phyloP scores from a whole-genome alignment of 1,284 basidiomycete species.

The Ustilago tritici region DNA sequence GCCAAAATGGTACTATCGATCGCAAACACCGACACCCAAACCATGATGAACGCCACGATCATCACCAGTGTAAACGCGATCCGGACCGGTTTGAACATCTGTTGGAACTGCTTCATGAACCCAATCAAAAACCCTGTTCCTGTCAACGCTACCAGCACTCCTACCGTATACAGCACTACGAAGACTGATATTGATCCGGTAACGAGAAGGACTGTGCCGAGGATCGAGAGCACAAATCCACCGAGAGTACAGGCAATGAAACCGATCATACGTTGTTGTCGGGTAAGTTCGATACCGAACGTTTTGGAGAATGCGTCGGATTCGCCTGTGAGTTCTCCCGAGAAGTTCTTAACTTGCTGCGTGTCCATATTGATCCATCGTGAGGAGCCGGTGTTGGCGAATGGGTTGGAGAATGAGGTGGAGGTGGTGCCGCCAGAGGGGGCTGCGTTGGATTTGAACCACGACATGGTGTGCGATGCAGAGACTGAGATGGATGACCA shows the following conservation, averaged over 20 bases:
- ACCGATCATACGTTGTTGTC: conserved; percentile 62
- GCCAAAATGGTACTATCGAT: conserved; percentile 52
- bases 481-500: neutral
- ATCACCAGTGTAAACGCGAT: conserved; percentile 85
- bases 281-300: conserved; percentile 60
- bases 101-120: conserved; percentile 57
- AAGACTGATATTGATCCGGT: conserved; percentile 80
- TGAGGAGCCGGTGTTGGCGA: conserved; percentile 39
- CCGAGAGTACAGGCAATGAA: conserved; percentile 71
- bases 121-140: conserved; percentile 72
- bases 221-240: conserved; percentile 75
- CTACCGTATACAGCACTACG: conserved; percentile 85
- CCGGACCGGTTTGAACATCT: conserved; percentile 95
- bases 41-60: conserved; percentile 72
- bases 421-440: conserved; percentile 8
- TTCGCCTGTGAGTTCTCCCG: conserved; percentile 63
- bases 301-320: conserved; percentile 57
- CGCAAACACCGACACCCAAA: conserved; percentile 65
- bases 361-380: conserved; percentile 65
- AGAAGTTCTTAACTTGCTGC: conserved; percentile 55
- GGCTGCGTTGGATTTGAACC: conserved; percentile 28
- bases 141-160: conserved; percentile 83
- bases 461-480: conserved; percentile 28
- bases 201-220: conserved; percentile 84
- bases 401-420: conserved; percentile 24